phyloP scores from a whole-genome alignment of 306 rosid species.

The Amphicarpaea edgeworthii region DNA sequence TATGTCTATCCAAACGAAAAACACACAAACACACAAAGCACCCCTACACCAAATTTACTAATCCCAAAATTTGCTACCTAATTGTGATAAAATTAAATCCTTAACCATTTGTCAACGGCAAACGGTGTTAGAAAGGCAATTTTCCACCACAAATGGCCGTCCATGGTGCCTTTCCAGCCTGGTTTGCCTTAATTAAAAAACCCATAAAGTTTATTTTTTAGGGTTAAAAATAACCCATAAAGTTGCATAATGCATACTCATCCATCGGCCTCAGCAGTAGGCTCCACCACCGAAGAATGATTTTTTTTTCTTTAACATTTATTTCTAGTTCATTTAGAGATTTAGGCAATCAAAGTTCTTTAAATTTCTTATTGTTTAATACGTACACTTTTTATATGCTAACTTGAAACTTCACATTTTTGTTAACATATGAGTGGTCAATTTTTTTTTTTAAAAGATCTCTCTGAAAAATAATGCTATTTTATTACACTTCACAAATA shows the following conservation, averaged over 20 bases:
- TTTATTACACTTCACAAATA: neutral
- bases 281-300: slow-evolving; percentile 28
- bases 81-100: slow-evolving; percentile 34
- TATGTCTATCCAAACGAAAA: too few species aligned
- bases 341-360: neutral
- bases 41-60: neutral
- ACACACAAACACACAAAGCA: too few species aligned
- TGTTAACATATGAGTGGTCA: neutral
- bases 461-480: neutral
- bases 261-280: slow-evolving; percentile 8
- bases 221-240: slow-evolving; percentile 12
- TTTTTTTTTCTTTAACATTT: neutral
- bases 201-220: neutral
- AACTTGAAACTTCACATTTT: too few species aligned
- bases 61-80: slow-evolving; percentile 7
- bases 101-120: slow-evolving; percentile 30
- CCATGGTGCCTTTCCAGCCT: slow-evolving; percentile 51
- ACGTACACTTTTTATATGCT: neutral
- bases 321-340: neutral
- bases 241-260: slow-evolving; percentile 28
- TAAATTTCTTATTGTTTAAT: neutral
- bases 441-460: neutral
- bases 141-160: slow-evolving; percentile 48
- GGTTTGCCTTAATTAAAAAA: slow-evolving; percentile 25
- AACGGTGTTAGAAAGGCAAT: slow-evolving; percentile 41